These are phyloP conservation scores for Alternaria postmessia DNA, from an alignment of 2,329 filamentous ascomycete genomes.

Conservation along the genomic window DNA sequence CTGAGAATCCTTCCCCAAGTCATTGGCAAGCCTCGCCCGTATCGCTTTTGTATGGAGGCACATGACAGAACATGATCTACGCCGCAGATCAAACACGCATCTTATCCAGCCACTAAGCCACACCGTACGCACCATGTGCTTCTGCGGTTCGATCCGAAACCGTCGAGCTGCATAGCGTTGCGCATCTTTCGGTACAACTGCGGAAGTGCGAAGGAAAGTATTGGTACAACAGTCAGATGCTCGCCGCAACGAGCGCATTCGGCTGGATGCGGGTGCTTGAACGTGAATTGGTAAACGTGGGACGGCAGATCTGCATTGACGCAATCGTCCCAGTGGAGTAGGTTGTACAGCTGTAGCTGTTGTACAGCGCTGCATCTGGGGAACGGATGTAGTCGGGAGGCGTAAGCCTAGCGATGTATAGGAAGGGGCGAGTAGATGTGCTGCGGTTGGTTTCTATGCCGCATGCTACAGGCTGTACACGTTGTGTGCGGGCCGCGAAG, in stretches of 20 bases:
- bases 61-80: slow-evolving; percentile 6
- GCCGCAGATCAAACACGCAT: background rate
- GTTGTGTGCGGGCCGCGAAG: slow-evolving; percentile 1
- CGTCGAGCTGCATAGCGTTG: slow-evolving; percentile 2
- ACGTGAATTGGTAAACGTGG: slow-evolving; percentile 9
- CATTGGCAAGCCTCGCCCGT: background rate
- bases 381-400: background rate
- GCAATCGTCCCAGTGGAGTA: slow-evolving; percentile 7
- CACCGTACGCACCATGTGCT: background rate
- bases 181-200: slow-evolving; percentile 2
- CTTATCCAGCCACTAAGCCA: background rate
- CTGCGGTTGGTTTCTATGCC: background rate
- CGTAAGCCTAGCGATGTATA: background rate
- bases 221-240: slow-evolving; percentile 15
- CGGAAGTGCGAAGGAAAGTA: slow-evolving; percentile 4
- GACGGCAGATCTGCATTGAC: slow-evolving; percentile 16
- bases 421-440: background rate
- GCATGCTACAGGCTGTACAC: slow-evolving; percentile 4
- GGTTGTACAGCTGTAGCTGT: slow-evolving; percentile 4
- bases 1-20: background rate
- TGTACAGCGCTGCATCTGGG: background rate
- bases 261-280: slow-evolving; percentile 4
- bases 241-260: background rate
- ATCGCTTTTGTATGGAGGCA: background rate
- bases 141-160: slow-evolving; percentile 1